phyloP scores from a whole-genome alignment of 176 grass and related monocot genomes.

The Phyllostachys edulis region DNA sequence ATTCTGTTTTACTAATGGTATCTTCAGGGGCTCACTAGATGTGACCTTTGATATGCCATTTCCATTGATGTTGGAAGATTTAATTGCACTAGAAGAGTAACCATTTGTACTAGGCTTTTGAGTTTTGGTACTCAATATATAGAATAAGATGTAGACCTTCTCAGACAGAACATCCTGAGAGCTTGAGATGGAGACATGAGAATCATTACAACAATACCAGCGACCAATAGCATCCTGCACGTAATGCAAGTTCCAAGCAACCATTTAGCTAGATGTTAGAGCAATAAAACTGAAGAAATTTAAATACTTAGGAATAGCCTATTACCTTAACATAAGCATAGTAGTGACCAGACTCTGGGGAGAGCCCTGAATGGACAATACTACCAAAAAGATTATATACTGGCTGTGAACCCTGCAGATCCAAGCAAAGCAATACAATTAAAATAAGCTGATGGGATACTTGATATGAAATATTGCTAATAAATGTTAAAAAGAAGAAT shows the following conservation, averaged over 20 bases:
- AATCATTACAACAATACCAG: conserved; percentile 98
- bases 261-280: conserved; percentile 14
- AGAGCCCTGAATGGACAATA: conserved; percentile 89
- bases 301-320: conserved; percentile 21
- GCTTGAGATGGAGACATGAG: conserved; percentile 82
- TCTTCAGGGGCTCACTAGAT: conserved; percentile 53
- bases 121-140: conserved; percentile 67
- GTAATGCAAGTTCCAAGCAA: conserved; percentile 31
- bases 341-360: conserved; percentile 92
- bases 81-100: conserved; percentile 59
- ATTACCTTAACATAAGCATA: conserved; percentile 99
- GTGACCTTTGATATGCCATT: conserved; percentile 38
- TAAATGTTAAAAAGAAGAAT: background rate
- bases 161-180: conserved; percentile 88
- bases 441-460: conserved; percentile 12
- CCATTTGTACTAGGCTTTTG: conserved; percentile 66
- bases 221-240: conserved; percentile 73
- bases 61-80: conserved; percentile 69
- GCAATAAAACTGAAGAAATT: conserved; percentile 24
- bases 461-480: background rate
- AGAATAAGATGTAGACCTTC: conserved; percentile 99
- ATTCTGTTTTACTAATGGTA: conserved; percentile 56
- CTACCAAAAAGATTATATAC: conserved; percentile 90
- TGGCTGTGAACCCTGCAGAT: conserved; percentile 61
- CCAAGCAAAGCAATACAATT: conserved; percentile 32